phyloP scores from a whole-genome alignment of 805 yeast genomes.

The Candida nemodendra region DNA sequence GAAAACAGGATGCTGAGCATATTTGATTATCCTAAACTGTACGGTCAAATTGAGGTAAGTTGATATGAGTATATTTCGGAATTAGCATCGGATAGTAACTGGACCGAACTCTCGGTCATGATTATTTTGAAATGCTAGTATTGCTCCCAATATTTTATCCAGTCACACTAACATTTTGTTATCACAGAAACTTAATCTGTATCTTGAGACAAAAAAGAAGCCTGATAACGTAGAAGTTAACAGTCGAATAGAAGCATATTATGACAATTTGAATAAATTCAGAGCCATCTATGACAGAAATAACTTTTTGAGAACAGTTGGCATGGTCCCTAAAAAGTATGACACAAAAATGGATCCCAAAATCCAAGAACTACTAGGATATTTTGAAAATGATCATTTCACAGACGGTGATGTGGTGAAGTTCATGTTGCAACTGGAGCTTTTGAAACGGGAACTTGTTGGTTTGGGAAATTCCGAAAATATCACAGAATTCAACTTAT shows the following conservation, averaged over 20 bases:
- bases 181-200: slow-evolving; percentile 7
- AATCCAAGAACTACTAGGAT: slow-evolving; percentile 10
- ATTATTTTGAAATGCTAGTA: too few species aligned
- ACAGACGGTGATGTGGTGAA: slow-evolving; percentile 12
- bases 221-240: slow-evolving; percentile 3
- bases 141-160: too few species aligned
- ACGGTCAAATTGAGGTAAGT: slow-evolving; percentile 11
- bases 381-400: neutral
- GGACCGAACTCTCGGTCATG: too few species aligned
- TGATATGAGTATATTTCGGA: too few species aligned
- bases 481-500: slow-evolving; percentile 7
- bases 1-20: slow-evolving; percentile 9
- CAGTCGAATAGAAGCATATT: slow-evolving; percentile 1
- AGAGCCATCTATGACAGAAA: slow-evolving; percentile 6
- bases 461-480: slow-evolving; percentile 1
- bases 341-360: slow-evolving; percentile 12
- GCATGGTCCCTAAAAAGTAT: slow-evolving; percentile 11
- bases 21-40: slow-evolving; percentile 14
- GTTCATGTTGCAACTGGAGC: slow-evolving; percentile 17
- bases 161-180: too few species aligned
- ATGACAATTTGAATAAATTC: slow-evolving; percentile 8
- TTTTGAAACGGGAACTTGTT: slow-evolving; percentile 15
- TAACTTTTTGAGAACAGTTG: slow-evolving; percentile 11
- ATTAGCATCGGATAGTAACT: too few species aligned
- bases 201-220: slow-evolving; percentile 7